Evolutionary conservation across 2,329 filamentous ascomycete species (phyloP).

Genomic region (Rosellinia necatrix): DNA sequence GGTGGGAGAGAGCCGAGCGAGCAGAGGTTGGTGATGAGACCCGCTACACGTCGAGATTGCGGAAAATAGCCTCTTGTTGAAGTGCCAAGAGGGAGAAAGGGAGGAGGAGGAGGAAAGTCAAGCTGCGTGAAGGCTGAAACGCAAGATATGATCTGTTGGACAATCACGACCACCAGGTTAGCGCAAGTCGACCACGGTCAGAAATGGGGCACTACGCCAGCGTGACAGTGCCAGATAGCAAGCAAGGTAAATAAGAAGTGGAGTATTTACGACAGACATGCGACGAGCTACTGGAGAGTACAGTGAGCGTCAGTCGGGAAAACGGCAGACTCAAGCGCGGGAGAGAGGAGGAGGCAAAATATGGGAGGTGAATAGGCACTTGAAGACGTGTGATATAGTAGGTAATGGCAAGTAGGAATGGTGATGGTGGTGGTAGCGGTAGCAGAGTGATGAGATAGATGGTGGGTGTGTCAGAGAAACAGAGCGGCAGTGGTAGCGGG

Average conservation of each 20-base stretch:
- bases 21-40: slow-evolving; percentile 2
- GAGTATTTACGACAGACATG: slow-evolving; percentile 19
- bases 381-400: slow-evolving; percentile 10
- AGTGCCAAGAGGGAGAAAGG: slow-evolving; percentile 4
- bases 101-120: too few species aligned
- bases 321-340: neutral
- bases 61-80: neutral
- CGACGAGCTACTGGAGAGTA: slow-evolving; percentile 1
- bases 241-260: slow-evolving; percentile 10
- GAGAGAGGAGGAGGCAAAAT: slow-evolving; percentile 15
- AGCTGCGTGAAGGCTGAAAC: slow-evolving; percentile 18
- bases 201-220: slow-evolving; percentile 1
- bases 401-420: slow-evolving; percentile 22
- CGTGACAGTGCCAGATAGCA: slow-evolving; percentile 1
- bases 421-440: slow-evolving; percentile 26
- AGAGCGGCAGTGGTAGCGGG: slow-evolving; percentile 30
- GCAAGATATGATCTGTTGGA: slow-evolving; percentile 25
- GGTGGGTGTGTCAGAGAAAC: slow-evolving; percentile 33
- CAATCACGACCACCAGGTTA: slow-evolving; percentile 30
- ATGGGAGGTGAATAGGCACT: slow-evolving; percentile 14
- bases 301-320: neutral
- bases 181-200: slow-evolving; percentile 18
- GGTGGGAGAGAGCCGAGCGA: neutral
- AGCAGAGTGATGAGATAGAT: slow-evolving; percentile 27
- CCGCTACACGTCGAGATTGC: neutral